Evolutionary conservation across 2,329 filamentous ascomycete genomes (phyloP).

Genomic region (Sporothrix euskadiensis): DNA sequence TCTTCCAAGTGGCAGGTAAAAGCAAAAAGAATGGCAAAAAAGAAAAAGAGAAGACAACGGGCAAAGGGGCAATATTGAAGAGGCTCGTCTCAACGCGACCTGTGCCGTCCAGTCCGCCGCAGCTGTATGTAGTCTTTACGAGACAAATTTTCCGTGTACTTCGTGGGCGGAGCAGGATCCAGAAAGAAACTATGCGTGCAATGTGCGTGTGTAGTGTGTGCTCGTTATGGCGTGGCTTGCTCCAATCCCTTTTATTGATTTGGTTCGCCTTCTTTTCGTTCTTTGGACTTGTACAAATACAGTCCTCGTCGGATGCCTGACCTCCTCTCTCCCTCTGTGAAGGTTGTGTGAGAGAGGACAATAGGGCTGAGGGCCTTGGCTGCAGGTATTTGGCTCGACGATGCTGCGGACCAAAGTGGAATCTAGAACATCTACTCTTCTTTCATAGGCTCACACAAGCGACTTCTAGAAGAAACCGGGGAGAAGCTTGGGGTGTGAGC

Average conservation of each 20-base stretch:
- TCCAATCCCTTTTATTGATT: neutral
- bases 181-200: neutral
- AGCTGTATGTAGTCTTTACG: slow-evolving; percentile 16
- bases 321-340: neutral
- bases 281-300: neutral
- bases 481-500: neutral
- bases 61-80: neutral
- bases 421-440: neutral
- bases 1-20: neutral
- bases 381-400: slow-evolving; percentile 9
- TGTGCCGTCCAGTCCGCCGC: slow-evolving; percentile 2
- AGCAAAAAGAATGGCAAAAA: neutral
- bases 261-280: neutral
- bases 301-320: neutral
- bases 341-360: neutral
- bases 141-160: neutral
- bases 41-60: neutral
- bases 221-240: neutral
- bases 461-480: slow-evolving; percentile 19
- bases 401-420: slow-evolving; percentile 24
- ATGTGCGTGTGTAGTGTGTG: neutral
- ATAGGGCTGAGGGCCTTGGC: slow-evolving; percentile 27
- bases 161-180: neutral
- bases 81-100: neutral
- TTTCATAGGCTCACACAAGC: slow-evolving; percentile 2